Evolutionary conservation across 176 grass and related monocot species (phyloP).

Genomic region (Thalia dealbata): DNA sequence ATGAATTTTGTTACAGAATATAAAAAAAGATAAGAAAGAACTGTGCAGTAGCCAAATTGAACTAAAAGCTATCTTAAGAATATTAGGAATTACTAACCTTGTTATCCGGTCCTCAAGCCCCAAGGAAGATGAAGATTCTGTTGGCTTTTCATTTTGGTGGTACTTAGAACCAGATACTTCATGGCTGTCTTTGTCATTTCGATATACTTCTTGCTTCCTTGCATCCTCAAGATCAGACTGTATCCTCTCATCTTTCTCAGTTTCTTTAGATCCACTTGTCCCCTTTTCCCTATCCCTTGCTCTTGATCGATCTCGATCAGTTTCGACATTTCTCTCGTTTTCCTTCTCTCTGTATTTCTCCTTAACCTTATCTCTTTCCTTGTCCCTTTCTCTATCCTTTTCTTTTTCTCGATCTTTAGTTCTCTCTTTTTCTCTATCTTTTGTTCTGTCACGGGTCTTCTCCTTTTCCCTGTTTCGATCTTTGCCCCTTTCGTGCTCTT

Average conservation of each 20-base stretch:
- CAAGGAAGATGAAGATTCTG: slow-evolving; percentile 3
- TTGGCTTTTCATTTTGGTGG: slow-evolving; percentile 1
- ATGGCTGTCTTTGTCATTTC: not conserved
- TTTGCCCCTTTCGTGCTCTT: slow-evolving; percentile 11
- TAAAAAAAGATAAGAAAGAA: not conserved
- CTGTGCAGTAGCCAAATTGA: not conserved
- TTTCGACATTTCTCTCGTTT: not conserved
- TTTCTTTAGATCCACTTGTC: slow-evolving; percentile 6
- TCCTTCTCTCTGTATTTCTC: slow-evolving; percentile 12
- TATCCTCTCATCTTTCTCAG: slow-evolving; percentile 30
- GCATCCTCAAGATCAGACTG: slow-evolving; percentile 4
- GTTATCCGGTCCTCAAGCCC: slow-evolving; percentile 50
- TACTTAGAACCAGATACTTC: not conserved
- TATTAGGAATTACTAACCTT: slow-evolving; percentile 30
- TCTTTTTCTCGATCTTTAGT: slow-evolving; percentile 19
- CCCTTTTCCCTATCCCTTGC: slow-evolving; percentile 33
- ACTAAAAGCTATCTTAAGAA: not conserved
- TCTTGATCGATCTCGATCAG: slow-evolving; percentile 36
- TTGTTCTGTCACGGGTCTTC: not conserved
- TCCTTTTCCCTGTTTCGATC: slow-evolving; percentile 4
- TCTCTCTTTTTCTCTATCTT: slow-evolving; percentile 2
- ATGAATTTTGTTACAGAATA: not conserved
- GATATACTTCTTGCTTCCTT: not conserved
- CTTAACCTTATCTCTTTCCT: slow-evolving; percentile 27
- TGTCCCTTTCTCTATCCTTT: slow-evolving; percentile 24